Evolutionary conservation across 2,329 filamentous ascomycete species (phyloP).

Genomic region (Calycina herbarum): DNA sequence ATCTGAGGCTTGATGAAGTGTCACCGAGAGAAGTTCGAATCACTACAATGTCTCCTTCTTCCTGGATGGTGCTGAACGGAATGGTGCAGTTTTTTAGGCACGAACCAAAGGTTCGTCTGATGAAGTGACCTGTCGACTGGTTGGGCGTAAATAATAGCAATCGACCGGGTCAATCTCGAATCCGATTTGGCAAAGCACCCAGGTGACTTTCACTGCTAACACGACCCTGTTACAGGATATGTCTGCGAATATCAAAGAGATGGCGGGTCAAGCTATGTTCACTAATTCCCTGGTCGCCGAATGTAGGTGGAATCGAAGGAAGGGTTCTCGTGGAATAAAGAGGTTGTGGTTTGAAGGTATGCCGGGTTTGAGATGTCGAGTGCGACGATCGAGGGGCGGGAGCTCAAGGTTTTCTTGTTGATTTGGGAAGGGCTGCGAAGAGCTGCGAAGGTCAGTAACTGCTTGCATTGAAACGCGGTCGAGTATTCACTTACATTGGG

Average conservation of each 20-base stretch:
- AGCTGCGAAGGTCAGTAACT: slow-evolving; percentile 1
- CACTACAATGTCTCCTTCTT: slow-evolving; percentile 15
- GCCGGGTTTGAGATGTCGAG: slow-evolving; percentile 7
- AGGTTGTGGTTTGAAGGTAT: slow-evolving; percentile 6
- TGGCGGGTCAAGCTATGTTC: background rate
- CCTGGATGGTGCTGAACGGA: slow-evolving; percentile 23
- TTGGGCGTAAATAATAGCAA: background rate
- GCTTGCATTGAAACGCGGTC: background rate
- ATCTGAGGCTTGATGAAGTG: slow-evolving; percentile 11
- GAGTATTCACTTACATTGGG: background rate
- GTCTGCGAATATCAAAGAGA: slow-evolving; percentile 2
- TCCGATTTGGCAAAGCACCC: background rate
- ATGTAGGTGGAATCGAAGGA: slow-evolving; percentile 1
- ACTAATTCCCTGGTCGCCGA: background rate
- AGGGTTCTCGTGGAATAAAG: background rate
- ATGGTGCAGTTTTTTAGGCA: slow-evolving; percentile 34
- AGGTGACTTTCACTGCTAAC: background rate
- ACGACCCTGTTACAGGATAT: background rate
- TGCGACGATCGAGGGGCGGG: background rate
- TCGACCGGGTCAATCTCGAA: background rate
- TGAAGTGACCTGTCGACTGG: slow-evolving; percentile 25
- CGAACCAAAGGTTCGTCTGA: slow-evolving; percentile 37
- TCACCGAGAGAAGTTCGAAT: slow-evolving; percentile 4
- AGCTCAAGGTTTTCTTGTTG: background rate
- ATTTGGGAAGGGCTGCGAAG: background rate